Percentiles rank a stretch among this genome's conserved stretches.
Evolutionary conservation across 75 land plant genomes (phyloP).

Genomic region (Sequoiadendron giganteum): DNA sequence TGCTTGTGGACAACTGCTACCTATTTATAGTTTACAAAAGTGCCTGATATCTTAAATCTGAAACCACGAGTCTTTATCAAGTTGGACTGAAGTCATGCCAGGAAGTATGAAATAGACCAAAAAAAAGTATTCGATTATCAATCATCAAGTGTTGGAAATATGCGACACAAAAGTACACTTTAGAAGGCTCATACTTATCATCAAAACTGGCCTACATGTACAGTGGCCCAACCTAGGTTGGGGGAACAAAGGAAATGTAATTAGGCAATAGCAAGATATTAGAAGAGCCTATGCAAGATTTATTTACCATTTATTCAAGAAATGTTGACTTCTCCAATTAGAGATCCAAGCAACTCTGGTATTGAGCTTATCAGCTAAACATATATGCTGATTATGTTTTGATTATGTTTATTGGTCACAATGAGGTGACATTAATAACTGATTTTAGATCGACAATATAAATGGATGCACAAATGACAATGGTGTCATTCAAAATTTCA

Average conservation of each 20-base stretch:
- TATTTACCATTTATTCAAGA: neutral
- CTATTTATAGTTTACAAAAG: neutral
- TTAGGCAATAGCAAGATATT: neutral
- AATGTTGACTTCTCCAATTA: neutral
- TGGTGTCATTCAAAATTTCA: neutral
- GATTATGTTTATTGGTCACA: too few species aligned
- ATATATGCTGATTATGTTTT: too few species aligned
- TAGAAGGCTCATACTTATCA: neutral
- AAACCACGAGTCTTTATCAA: neutral
- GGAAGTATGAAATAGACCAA: neutral
- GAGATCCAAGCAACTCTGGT: neutral
- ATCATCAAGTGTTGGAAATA: neutral
- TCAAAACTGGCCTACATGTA: neutral
- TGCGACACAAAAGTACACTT: neutral
- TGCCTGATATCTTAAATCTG: neutral
- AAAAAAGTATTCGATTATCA: neutral
- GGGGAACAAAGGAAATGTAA: neutral
- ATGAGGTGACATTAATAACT: too few species aligned
- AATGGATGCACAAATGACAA: too few species aligned
- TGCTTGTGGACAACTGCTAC: neutral
- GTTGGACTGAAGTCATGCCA: neutral
- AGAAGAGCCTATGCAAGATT: neutral
- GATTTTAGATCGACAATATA: too few species aligned
- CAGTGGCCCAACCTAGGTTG: neutral
- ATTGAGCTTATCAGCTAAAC: too few species aligned